Conservation (phyloP, 352 stramenopile species). For the Thalassiosira livingstoniorum region DNA sequence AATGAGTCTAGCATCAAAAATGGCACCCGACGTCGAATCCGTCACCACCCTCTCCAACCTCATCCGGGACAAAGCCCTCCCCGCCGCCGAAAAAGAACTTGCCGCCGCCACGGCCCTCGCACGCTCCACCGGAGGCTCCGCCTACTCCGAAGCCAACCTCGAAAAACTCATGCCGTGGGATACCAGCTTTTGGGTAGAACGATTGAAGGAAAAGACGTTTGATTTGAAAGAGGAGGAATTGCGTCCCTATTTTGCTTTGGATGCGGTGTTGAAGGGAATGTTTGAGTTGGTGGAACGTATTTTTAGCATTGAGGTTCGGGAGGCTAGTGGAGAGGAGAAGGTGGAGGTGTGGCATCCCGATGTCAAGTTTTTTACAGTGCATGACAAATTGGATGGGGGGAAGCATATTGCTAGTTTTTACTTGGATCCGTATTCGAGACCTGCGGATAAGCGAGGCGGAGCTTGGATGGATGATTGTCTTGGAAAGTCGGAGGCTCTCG, state of each 20-base stretch:
- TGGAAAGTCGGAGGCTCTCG: conserved; percentile 91
- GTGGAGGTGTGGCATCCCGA: conserved; percentile 94
- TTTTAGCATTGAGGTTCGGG: conserved; percentile 94
- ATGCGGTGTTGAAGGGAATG: conserved; percentile 94
- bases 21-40: conserved; percentile 91
- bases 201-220: conserved; percentile 95
- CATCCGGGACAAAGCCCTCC: conserved; percentile 92
- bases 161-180: conserved; percentile 93
- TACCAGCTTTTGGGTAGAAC: conserved; percentile 94
- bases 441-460: conserved; percentile 96
- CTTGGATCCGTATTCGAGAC: conserved; percentile 96
- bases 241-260: conserved; percentile 96
- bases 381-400: conserved; percentile 83
- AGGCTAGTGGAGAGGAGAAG: conserved; percentile 85
- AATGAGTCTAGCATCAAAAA: conserved; percentile 94
- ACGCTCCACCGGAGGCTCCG: conserved; percentile 85
- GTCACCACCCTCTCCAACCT: conserved; percentile 94
- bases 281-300: conserved; percentile 93
- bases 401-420: conserved; percentile 95
- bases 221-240: conserved; percentile 96
- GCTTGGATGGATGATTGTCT: conserved; percentile 98
- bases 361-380: conserved; percentile 96
- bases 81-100: conserved; percentile 92
- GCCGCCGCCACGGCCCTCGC: conserved; percentile 90
- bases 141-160: conserved; percentile 71